These are phyloP conservation scores for Primulina eburnea DNA, from an alignment of 257 asterid species.

Conservation along the genomic window DNA sequence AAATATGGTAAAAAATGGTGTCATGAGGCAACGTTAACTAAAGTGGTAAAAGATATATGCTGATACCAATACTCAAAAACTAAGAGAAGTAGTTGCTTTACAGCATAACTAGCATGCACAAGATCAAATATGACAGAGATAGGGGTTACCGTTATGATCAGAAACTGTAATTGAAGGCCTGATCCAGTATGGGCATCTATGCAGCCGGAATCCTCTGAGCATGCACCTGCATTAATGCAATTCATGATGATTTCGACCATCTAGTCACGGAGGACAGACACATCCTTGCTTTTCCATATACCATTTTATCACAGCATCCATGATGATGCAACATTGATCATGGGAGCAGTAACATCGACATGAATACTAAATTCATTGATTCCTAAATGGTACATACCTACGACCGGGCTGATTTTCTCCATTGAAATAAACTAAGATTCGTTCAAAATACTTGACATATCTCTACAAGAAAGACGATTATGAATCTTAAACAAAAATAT, in stretches of 20 bases:
- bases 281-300: slow-evolving; percentile 16
- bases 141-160: slow-evolving; percentile 70
- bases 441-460: slow-evolving; percentile 97
- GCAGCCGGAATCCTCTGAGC: slow-evolving; percentile 97
- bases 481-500: slow-evolving; percentile 14
- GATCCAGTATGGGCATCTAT: slow-evolving; percentile 91
- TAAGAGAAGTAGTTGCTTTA: neutral
- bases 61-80: neutral
- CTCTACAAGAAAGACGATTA: slow-evolving; percentile 47
- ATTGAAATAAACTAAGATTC: slow-evolving; percentile 72
- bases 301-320: slow-evolving; percentile 10
- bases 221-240: slow-evolving; percentile 67
- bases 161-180: slow-evolving; percentile 87
- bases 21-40: neutral
- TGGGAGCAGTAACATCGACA: neutral
- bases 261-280: slow-evolving; percentile 9
- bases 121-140: neutral
- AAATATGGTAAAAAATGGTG: neutral
- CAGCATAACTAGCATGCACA: neutral
- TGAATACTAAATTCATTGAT: slow-evolving; percentile 18
- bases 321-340: slow-evolving; percentile 2
- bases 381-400: slow-evolving; percentile 46
- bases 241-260: slow-evolving; percentile 13
- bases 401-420: slow-evolving; percentile 99
- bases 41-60: too few relatives aligned